A percentile compares a stretch with the other conserved stretches of the same genome.
phyloP scores from a whole-genome alignment of 306 rosid genomes.

The Abrus precatorius region DNA sequence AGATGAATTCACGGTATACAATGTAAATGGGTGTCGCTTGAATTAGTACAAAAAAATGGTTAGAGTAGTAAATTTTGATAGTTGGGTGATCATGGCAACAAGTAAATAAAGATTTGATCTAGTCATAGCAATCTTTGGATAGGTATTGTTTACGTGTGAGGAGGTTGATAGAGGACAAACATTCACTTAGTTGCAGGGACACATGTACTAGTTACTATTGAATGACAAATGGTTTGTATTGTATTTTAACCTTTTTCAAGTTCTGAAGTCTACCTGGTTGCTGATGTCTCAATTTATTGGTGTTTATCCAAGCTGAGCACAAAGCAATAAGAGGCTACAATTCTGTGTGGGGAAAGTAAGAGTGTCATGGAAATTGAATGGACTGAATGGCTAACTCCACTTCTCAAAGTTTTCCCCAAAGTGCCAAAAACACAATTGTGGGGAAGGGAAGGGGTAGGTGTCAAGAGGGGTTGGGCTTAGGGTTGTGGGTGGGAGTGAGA shows the following conservation, averaged over 20 bases:
- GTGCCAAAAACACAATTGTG: slow-evolving; percentile 48
- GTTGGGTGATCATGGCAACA: neutral
- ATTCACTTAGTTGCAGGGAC: neutral
- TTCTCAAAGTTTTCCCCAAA: slow-evolving; percentile 53
- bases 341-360: neutral
- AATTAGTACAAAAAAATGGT: neutral
- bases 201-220: neutral
- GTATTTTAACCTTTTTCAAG: neutral
- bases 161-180: slow-evolving; percentile 21
- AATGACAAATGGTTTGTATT: slow-evolving; percentile 13
- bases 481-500: too few relatives aligned
- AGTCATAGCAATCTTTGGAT: neutral
- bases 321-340: slow-evolving; percentile 1
- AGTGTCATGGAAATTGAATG: slow-evolving; percentile 39
- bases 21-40: neutral
- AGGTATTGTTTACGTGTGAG: neutral
- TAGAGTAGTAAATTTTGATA: neutral
- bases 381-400: slow-evolving; percentile 51
- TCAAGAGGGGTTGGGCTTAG: too few relatives aligned
- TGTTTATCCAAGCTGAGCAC: slow-evolving; percentile 4
- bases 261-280: slow-evolving; percentile 22
- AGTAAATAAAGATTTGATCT: neutral
- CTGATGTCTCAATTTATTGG: slow-evolving; percentile 27
- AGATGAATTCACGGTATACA: neutral
- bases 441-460: neutral